Evolutionary conservation across 2,329 filamentous ascomycete species (phyloP).

Genomic region (Epichloe typhina): DNA sequence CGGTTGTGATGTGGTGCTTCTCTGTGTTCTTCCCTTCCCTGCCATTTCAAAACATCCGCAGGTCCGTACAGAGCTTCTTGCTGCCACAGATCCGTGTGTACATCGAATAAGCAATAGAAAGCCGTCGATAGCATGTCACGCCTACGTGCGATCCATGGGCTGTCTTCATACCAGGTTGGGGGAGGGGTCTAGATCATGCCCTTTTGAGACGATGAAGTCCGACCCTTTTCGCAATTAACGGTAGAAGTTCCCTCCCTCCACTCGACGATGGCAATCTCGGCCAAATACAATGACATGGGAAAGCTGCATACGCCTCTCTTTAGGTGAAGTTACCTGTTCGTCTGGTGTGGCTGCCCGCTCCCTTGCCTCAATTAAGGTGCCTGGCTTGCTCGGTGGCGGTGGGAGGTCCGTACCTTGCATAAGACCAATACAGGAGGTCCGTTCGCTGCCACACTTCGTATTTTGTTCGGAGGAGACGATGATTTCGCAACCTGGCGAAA

Average conservation of each 20-base stretch:
- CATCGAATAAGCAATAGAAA: neutral
- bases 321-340: neutral
- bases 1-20: neutral
- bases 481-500: too few species aligned
- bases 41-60: neutral
- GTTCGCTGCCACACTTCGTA: neutral
- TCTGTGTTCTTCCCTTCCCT: neutral
- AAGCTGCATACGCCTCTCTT: neutral
- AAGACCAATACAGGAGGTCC: neutral
- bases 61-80: neutral
- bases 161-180: too few species aligned
- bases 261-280: neutral
- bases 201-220: too few species aligned
- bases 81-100: neutral
- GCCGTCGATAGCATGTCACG: neutral
- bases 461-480: neutral
- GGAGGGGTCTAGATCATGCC: too few species aligned
- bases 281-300: neutral
- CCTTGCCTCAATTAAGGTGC: neutral
- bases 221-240: too few species aligned
- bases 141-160: neutral
- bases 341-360: slow-evolving; percentile 1
- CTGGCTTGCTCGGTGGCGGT: neutral
- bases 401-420: slow-evolving; percentile 1
- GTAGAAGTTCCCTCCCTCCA: neutral